These are phyloP conservation scores for Ceratobasidium sp. DNA, from an alignment of 1,284 basidiomycete genomes.

Conservation along the genomic window DNA sequence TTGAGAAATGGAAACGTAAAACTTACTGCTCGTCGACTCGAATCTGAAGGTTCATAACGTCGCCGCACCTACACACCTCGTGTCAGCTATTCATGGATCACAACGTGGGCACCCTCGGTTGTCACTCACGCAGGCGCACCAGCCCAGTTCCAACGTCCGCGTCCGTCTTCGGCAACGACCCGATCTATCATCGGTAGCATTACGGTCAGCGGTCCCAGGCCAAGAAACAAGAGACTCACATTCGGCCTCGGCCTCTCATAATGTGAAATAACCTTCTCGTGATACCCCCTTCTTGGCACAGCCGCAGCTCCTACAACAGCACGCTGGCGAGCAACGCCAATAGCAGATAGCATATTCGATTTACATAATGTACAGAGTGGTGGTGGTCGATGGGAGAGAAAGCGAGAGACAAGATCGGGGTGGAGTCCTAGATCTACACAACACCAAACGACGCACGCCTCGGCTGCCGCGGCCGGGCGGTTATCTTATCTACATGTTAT, in stretches of 20 bases:
- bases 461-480: conserved; percentile 33
- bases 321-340: conserved; percentile 38
- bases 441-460: conserved; percentile 27
- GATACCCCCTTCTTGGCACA: conserved; percentile 74
- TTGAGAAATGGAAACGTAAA: conserved; percentile 50
- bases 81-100: not conserved
- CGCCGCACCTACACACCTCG: conserved; percentile 71
- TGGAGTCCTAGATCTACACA: conserved; percentile 31
- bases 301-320: conserved; percentile 21
- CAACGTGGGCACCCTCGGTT: not conserved
- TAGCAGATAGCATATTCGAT: conserved; percentile 37
- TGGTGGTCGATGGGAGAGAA: conserved; percentile 23
- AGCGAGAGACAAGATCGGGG: conserved; percentile 13
- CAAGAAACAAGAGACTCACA: conserved; percentile 66
- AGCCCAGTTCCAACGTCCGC: conserved; percentile 95
- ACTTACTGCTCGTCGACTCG: conserved; percentile 85
- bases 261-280: conserved; percentile 95
- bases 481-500: conserved; percentile 34
- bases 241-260: conserved; percentile 92
- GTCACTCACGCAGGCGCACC: conserved; percentile 93
- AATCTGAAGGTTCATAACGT: conserved; percentile 99
- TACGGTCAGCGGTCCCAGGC: conserved; percentile 65
- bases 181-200: conserved; percentile 72
- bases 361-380: conserved; percentile 22
- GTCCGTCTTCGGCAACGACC: conserved; percentile 93